Conservation (phyloP, 2,329 filamentous ascomycete species). For the Aspergillus nomiae region DNA sequence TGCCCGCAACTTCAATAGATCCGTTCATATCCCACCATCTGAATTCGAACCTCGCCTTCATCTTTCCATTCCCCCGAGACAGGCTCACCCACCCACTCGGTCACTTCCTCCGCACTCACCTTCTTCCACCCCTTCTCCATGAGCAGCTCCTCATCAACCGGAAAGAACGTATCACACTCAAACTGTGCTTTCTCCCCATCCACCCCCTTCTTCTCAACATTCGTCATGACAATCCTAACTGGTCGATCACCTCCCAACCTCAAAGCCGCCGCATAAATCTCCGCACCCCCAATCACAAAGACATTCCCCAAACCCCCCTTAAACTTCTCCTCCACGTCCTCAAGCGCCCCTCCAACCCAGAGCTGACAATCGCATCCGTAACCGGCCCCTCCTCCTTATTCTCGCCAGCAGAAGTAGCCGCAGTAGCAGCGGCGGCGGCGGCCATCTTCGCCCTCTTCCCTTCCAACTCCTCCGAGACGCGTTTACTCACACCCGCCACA, state of each 20-base stretch:
- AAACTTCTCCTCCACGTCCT: slow-evolving; percentile 34
- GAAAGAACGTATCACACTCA: slow-evolving; percentile 54
- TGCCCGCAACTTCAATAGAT: slow-evolving; percentile 9
- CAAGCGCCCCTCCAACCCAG: slow-evolving; percentile 62
- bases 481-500: slow-evolving; percentile 30
- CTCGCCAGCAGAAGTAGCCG: not conserved
- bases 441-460: slow-evolving; percentile 24
- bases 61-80: slow-evolving; percentile 47
- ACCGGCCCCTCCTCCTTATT: slow-evolving; percentile 16
- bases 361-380: slow-evolving; percentile 53
- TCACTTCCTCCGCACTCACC: slow-evolving; percentile 36
- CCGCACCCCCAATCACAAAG: slow-evolving; percentile 88
- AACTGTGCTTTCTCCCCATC: slow-evolving; percentile 28
- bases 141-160: slow-evolving; percentile 38
- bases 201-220: slow-evolving; percentile 33
- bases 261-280: slow-evolving; percentile 78
- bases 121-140: slow-evolving; percentile 34
- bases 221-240: slow-evolving; percentile 44
- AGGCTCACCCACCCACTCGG: slow-evolving; percentile 46
- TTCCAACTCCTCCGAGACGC: slow-evolving; percentile 39
- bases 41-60: slow-evolving; percentile 53
- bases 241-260: slow-evolving; percentile 18
- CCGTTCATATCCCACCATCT: slow-evolving; percentile 50
- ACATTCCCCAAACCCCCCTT: slow-evolving; percentile 55
- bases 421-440: slow-evolving; percentile 8